These are phyloP conservation scores for Berberis thunbergii DNA, from an alignment of 164 flowering plant genomes.

Conservation along the genomic window DNA sequence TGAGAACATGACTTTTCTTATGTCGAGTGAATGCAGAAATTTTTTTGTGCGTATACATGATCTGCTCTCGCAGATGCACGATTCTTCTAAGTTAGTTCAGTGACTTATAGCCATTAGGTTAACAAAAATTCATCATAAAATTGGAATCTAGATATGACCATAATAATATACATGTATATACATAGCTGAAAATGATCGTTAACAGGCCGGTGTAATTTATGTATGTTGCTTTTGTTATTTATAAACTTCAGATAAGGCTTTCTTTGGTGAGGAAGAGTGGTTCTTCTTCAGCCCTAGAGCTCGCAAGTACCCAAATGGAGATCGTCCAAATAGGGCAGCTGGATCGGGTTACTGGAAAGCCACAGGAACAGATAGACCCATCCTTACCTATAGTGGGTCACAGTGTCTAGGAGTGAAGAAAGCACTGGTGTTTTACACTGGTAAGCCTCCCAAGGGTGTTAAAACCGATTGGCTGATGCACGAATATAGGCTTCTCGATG, in stretches of 20 bases:
- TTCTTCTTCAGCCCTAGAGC: conserved; percentile 33
- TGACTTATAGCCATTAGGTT: no score
- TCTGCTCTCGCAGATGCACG: no score
- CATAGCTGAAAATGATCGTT: no score
- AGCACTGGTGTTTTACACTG: conserved; percentile 45
- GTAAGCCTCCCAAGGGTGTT: conserved; percentile 44
- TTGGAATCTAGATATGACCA: not conserved
- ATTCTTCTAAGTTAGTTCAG: no score
- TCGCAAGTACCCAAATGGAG: conserved; percentile 22
- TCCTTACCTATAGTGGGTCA: conserved; percentile 25
- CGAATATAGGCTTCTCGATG: conserved; percentile 37
- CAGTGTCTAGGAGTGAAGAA: conserved; percentile 46
- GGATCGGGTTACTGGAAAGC: conserved; percentile 1
- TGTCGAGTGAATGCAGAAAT: no score
- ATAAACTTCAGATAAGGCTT: conserved; percentile 8
- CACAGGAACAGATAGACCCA: conserved; percentile 5
- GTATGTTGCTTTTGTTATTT: not conserved
- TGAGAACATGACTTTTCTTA: no score
- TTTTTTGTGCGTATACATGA: no score
- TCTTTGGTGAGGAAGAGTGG: conserved; percentile 27
- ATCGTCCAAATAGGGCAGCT: conserved; percentile 30
- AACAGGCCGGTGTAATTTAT: no score
- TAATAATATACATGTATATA: no score
- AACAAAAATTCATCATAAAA: no score
- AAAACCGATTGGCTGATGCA: conserved; percentile 51